Evolutionary conservation across 2,329 filamentous ascomycete genomes (phyloP), one percentile per base, ranked within the genome.

Genomic region (Colletotrichum salicis): DNA sequence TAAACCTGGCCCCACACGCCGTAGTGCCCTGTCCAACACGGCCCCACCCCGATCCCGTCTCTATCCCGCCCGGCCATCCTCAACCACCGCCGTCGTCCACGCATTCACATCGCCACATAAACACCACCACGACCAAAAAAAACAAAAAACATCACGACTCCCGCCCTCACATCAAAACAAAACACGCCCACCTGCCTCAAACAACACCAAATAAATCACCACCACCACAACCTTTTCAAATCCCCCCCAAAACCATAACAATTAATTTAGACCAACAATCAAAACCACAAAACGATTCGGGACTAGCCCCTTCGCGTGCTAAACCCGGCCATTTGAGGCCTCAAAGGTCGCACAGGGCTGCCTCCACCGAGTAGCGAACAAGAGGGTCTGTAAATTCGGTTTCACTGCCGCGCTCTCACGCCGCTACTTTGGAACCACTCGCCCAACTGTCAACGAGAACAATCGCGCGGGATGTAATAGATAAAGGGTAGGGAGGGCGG

Each of bases 401-500:
- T 29, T 64, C 61, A 55, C 33, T 62, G 51, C 41, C 41, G 57
- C 67, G 54, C 56, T 59, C 33, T 41, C 10, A 59, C 31, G 33
- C 33, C 56, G 62, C 48, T 56, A 66, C n/a, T 65, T 33, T 37
- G 15, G 22, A 27, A 55, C 56, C 35, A 51, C 56, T 58, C 51
- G 63, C 35, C 51, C 68, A 67, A 62, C 41, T 48, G 56, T 55
- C 55, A 31, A 59, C 41, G 27, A 27, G 29, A 12, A 52, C 41
- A 65, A 24, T 37, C 10, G 15, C 19, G 29, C 7, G 37, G 41
- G 31, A 24, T 13, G 29, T 37, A 37, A 29, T 58, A 37, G 37
- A 64, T 68, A 68, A 37, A 35, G 59, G 52, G n/a, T 54, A 54
- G 37, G 35, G 41, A 48, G 19, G 19, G 41, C 19, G 37, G 15